Percentiles rank a stretch among this genome's conserved stretches.
phyloP scores from a whole-genome alignment of 2,329 filamentous ascomycete species.

The Aspergillus novofumigatus region DNA sequence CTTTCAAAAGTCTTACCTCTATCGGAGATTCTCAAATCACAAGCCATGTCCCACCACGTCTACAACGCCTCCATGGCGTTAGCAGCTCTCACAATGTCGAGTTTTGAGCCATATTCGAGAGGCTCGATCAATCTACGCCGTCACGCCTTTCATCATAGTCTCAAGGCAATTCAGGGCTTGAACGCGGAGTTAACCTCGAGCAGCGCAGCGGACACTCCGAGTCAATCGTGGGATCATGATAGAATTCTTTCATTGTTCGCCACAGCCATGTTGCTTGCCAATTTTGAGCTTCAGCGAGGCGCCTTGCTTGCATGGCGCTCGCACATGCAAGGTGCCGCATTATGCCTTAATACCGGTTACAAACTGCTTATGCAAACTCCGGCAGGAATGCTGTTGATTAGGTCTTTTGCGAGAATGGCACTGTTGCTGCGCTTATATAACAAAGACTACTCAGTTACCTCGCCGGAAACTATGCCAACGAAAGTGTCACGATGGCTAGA shows the following conservation, averaged over 20 bases:
- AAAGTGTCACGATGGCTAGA: constrained; percentile 5
- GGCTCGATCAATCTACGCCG: constrained; percentile 4
- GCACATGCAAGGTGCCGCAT: constrained; percentile 11
- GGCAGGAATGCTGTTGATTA: constrained; percentile 8
- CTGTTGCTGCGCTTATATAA: constrained; percentile 14
- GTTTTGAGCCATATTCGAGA: not conserved
- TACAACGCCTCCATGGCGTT: constrained; percentile 10
- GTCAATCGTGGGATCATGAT: not conserved
- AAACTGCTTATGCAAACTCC: constrained; percentile 3
- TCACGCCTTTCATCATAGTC: constrained; percentile 11
- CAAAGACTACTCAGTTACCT: constrained; percentile 11
- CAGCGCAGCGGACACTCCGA: not conserved
- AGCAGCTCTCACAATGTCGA: constrained; percentile 8
- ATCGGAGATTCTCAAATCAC: constrained; percentile 9
- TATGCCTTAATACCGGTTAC: constrained; percentile 7
- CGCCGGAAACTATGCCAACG: constrained; percentile 4
- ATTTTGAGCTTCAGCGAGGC: constrained; percentile 13
- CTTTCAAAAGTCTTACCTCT: constrained; percentile 7
- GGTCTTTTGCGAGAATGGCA: constrained; percentile 13
- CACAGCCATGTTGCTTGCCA: constrained; percentile 10
- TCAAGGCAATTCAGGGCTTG: constrained; percentile 8
- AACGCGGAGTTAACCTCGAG: constrained; percentile 2
- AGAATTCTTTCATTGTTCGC: constrained; percentile 8
- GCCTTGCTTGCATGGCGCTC: constrained; percentile 10
- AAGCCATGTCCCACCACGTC: constrained; percentile 8